Conservation (phyloP, 1,139 yeast genomes). For the Debaryomyces nepalensis region DNA sequence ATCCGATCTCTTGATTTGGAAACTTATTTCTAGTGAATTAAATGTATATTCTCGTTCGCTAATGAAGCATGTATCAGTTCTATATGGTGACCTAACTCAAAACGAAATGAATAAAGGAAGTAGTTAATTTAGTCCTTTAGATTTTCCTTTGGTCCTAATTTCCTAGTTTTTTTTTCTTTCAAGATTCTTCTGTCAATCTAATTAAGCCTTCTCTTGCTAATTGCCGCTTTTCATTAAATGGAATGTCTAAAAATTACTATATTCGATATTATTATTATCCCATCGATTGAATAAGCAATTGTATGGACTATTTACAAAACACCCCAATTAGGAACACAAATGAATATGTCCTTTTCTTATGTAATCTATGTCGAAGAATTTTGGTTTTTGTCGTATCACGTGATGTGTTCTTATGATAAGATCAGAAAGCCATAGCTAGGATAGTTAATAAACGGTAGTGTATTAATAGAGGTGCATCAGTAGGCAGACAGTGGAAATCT, state of each 20-base stretch:
- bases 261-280: conserved; percentile 5
- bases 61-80: conserved; percentile 2
- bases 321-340: conserved; percentile 16
- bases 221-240: conserved; percentile 8
- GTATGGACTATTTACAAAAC: conserved; percentile 14
- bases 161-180: background rate
- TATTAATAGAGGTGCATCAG: background rate
- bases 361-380: background rate
- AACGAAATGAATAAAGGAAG: background rate
- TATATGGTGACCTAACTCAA: background rate
- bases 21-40: background rate
- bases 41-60: background rate
- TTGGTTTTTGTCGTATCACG: background rate
- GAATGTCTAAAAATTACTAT: conserved; percentile 4
- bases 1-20: background rate
- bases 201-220: conserved; percentile 1
- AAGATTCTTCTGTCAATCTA: conserved; percentile 3
- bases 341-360: conserved; percentile 7
- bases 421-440: too few relatives aligned
- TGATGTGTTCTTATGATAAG: conserved; percentile 4
- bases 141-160: background rate
- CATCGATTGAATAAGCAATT: conserved; percentile 8
- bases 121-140: background rate
- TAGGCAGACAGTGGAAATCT: background rate
- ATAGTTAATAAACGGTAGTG: too few relatives aligned